Evolutionary conservation across 2,329 filamentous ascomycete genomes (phyloP), one percentile per base, ranked within the genome.

Genomic region (Neurospora crassa): DNA sequence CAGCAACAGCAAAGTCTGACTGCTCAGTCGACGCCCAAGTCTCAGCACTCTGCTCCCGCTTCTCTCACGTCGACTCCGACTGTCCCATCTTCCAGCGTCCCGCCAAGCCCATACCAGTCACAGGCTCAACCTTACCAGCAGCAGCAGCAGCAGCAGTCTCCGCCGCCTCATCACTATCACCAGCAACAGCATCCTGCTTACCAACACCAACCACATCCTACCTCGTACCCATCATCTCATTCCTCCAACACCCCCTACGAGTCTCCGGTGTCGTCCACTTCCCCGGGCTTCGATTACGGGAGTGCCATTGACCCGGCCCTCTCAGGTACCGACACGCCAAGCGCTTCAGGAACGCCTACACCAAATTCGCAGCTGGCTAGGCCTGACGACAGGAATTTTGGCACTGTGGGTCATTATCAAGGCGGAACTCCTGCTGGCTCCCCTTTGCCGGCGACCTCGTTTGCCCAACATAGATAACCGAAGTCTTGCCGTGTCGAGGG

Each of bases 11-110:
- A 63, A 29, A 63, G 34, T 63, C 7, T 63, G 0, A 88, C 91
- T 24, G 89, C 89, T 14, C 88, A 74, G 37, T 72, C 67, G 59
- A 69, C 63, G 8, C 53, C 90, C 70, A 88, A 86, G 70, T 76
- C 67, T 70, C 76, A 77, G 69, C 82, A 82, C 74, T 79, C 76
- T 67, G 79, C 78, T 67, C 81, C 81, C 42, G 45, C 67, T 42
- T 74, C 67, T 43, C 71, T 71, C 16, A 71, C 67, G 40, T 73
- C 73, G 40, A 71, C 75, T 4, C 79, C 77, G 74, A 79, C 79
- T 16, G 75, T 80, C 12, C 78, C 81, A 24, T 79, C 82, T 10
- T 79, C 79, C 12, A 72, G 75, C 71, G 76, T 76, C 72, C 81
- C 84, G 18, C 53, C 53, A 37, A 63, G 53, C 53, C 53, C 53